These are phyloP conservation scores for Pseudogymnoascus sp. DNA, from an alignment of 2,329 filamentous ascomycete species.

Conservation along the genomic window DNA sequence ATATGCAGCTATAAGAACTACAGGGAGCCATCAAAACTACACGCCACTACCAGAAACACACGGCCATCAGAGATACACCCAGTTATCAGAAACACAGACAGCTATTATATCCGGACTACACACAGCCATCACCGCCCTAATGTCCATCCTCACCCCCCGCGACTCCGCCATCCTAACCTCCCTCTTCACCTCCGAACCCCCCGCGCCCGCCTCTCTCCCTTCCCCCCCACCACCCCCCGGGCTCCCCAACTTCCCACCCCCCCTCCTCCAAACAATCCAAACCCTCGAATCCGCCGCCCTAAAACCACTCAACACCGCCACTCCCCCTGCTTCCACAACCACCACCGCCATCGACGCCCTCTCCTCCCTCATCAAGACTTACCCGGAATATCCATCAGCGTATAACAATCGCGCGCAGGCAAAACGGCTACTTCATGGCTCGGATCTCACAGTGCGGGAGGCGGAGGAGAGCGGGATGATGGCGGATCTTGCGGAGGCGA, in stretches of 20 bases:
- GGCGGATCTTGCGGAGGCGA: constrained; percentile 12
- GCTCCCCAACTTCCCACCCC: constrained; percentile 45
- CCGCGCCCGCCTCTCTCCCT: constrained; percentile 42
- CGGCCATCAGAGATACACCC: too few species aligned
- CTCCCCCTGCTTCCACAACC: constrained; percentile 37
- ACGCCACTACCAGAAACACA: neutral
- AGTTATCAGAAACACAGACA: neutral
- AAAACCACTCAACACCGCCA: constrained; percentile 14
- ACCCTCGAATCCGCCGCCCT: constrained; percentile 40
- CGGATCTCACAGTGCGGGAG: constrained; percentile 41
- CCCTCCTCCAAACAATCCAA: constrained; percentile 46
- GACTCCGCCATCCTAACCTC: constrained; percentile 26
- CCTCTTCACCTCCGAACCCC: constrained; percentile 42
- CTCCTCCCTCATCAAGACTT: constrained; percentile 43
- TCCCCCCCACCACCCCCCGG: constrained; percentile 40
- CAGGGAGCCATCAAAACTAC: neutral
- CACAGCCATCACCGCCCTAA: neutral
- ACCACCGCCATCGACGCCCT: constrained; percentile 39
- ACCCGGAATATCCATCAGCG: constrained; percentile 62
- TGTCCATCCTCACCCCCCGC: constrained; percentile 17
- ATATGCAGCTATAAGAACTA: neutral
- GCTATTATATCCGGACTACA: neutral
- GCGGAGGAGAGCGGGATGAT: constrained; percentile 30
- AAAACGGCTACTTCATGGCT: constrained; percentile 51
- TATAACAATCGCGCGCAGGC: constrained; percentile 69